Base-by-base conservation (phyloP, 1,284 basidiomycete genomes). In the Phenoliferia sp. region DNA sequence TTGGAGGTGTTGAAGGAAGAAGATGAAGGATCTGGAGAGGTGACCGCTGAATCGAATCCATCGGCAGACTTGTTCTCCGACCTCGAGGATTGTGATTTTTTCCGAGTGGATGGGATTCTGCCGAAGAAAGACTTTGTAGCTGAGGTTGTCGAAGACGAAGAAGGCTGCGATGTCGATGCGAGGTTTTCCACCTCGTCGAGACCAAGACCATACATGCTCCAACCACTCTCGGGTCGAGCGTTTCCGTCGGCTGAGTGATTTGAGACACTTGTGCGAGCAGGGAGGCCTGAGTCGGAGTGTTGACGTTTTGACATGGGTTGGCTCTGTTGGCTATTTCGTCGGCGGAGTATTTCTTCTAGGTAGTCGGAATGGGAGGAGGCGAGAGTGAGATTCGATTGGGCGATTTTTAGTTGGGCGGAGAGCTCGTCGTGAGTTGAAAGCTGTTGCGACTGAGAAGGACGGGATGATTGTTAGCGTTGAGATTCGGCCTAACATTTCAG, bases 331-430 rank as follows among this genome's bases (percentile, higher is more conserved):
- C 60, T 62, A 12, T 71, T 70, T 26, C 72, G 66, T 2, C 74
- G 69, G 19, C 72, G 69, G 9, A 77, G 57, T 1, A 72, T 71
- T 17, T 77, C 75, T 62, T 76, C 74, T 29, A 77, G 71, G 56
- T 66, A 70, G 54, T 77, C 75, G 26, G 74, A 68, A 50, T 76
- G 73, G n/a, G 72, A 67, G 32, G 74, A 74, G 9, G 73, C 75
- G 31, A 77, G 68, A 7, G 73, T 68, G 12, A 76, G 66, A 58
- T 76, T 76, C 4, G 70, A 73, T 36, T 74, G 74, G 26, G 76
- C 76, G 54, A 77, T 76, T 65, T 77, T 77, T 57, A 75, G 71
- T 34, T 73, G 65, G 1, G 73, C 68, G 16, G 74, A 73, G 17
- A 77, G 67, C 36, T 77, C 75, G 52, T 74, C 71, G 59, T 76